Base-by-base conservation (phyloP, 257 asterid species). In the Orobanche coerulescens region DNA sequence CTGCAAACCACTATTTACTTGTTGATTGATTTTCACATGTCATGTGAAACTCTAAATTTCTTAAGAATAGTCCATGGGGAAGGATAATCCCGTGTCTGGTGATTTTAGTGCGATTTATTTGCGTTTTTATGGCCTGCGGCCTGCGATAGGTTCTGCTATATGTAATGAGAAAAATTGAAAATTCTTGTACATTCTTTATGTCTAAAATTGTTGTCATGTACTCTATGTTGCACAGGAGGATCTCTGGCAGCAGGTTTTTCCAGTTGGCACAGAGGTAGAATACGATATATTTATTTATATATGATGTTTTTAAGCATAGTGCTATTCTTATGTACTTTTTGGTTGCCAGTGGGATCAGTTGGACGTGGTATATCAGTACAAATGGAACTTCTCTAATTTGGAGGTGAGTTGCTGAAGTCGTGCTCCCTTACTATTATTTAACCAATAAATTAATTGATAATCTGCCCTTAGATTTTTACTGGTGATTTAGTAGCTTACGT, bases 281-380 rank as follows among this genome's bases (percentile, higher is more conserved):
- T 26, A 49, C 23, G 24, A 26, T 51, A 24, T 9, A 13, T 47
- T 47, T 64, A 19, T 68, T 24, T 51, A 20, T 62, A 15, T 46
- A 14, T 9, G 23, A 34, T 37, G 30, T 31, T 24, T 8, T 20
- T 20, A 15, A 14, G 13, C 11, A 25, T 52, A 6, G 59, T 26
- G 37, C 33, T 50, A 61, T 70, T 26, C 59, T 36, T 53, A 25
- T 25, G 39, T 26, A 39, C 26, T 25, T 53, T 25, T 28, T 53
- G 12, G 39, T 53, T 76, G 62, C 30, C 88, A 93, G 98, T 93
- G 98, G 98, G 97, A 93, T 79, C 95, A 81, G 82, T 72, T 93
- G 81, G 94, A 93, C 74, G 71, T 64, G 81, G 95, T 93, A 44
- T 93, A 93, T 65, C 84, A 79, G 65, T 93, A 86, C 75, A 84